Conservation (phyloP, 768 basidiomycete species). For the Psilocybe subaeruginosa region DNA sequence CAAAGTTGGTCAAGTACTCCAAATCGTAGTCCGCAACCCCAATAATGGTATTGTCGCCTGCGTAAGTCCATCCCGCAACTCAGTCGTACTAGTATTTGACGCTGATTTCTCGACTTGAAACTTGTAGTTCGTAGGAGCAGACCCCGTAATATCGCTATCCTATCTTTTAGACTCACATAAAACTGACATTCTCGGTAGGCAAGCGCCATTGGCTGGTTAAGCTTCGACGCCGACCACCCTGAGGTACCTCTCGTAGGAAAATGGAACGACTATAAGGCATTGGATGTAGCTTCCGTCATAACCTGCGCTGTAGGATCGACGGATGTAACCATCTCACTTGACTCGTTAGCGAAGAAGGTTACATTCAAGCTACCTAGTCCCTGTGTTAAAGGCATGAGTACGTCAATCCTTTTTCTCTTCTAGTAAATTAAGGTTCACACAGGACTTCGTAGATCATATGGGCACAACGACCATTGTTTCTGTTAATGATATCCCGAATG, state of each 20-base stretch:
- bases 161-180: not conserved
- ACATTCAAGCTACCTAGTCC: conserved; percentile 2
- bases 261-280: not conserved
- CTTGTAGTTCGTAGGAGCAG: conserved; percentile 2
- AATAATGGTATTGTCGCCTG: not conserved
- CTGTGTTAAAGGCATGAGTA: conserved; percentile 3
- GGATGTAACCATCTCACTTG: conserved; percentile 2
- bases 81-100: not conserved
- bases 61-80: not conserved
- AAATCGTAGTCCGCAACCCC: conserved; percentile 1
- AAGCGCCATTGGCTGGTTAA: conserved; percentile 4
- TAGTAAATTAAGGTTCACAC: not conserved
- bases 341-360: not conserved
- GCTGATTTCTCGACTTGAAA: not conserved
- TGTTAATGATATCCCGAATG: conserved; percentile 1
- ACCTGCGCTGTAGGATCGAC: not conserved
- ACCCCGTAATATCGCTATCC: conserved; percentile 1
- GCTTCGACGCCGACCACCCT: conserved; percentile 3
- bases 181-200: not conserved
- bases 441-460: not conserved
- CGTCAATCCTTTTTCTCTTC: not conserved
- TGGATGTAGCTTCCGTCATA: conserved; percentile 5
- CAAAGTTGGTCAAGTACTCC: conserved; percentile 3
- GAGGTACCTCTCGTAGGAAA: conserved; percentile 7
- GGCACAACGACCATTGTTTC: not conserved